Conservation (phyloP, 176 grass and related monocot species). For the Chrysopogon serrulatus region DNA sequence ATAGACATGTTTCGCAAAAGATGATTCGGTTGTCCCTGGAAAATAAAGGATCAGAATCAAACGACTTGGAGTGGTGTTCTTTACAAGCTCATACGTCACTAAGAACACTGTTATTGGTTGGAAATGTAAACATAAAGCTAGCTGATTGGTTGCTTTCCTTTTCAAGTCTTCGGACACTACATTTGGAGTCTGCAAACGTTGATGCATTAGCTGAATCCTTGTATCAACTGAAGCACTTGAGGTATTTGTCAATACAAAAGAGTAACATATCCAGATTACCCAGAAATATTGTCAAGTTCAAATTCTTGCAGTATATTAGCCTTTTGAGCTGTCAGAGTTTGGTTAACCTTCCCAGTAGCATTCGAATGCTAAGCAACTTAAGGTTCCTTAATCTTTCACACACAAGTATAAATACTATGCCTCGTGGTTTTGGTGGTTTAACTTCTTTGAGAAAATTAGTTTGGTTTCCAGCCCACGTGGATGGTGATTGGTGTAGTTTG, state of each 20-base stretch:
- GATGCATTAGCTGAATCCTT: not conserved
- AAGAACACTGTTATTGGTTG: conserved; percentile 6
- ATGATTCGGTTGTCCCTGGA: not conserved
- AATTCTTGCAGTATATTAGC: conserved; percentile 7
- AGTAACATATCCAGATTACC: not conserved
- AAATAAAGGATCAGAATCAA: not conserved
- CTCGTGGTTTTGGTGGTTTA: not conserved
- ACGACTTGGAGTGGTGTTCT: not conserved
- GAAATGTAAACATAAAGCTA: not conserved
- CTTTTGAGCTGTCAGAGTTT: not conserved
- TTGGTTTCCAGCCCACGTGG: not conserved
- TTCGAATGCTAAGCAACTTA: not conserved
- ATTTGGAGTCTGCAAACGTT: not conserved
- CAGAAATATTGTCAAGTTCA: not conserved
- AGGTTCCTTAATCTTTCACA: not conserved
- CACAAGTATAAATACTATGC: not conserved
- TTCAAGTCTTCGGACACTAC: not conserved
- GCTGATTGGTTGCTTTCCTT: not conserved
- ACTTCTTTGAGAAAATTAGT: not conserved
- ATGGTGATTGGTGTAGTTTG: not conserved
- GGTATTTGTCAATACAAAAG: not conserved
- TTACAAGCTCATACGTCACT: not conserved
- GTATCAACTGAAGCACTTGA: conserved; percentile 14
- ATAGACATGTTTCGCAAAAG: not conserved
- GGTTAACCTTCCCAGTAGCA: not conserved